Evolutionary conservation across 2,329 filamentous ascomycete species (phyloP).

Genomic region (Colletotrichum costaricense): DNA sequence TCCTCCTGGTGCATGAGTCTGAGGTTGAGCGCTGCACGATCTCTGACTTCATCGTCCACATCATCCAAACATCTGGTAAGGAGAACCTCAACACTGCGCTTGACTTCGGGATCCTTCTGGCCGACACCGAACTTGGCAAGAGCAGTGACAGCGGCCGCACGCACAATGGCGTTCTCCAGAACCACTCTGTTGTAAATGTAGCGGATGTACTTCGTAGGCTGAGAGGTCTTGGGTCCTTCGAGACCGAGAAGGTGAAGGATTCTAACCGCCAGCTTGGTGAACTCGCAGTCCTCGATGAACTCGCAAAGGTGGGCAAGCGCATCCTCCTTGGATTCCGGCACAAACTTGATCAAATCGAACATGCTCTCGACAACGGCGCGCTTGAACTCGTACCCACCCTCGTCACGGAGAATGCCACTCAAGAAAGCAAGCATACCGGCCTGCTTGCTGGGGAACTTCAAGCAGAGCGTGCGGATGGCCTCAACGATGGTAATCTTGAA

Average conservation of each 20-base stretch:
- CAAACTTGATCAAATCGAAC: constrained; percentile 99
- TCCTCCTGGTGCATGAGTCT: constrained; percentile 93
- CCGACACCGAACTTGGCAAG: constrained; percentile 97
- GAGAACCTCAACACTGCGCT: constrained; percentile 92
- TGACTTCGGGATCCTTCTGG: constrained; percentile 96
- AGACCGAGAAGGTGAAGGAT: constrained; percentile 94
- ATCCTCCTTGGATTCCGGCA: constrained; percentile 84
- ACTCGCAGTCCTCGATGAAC: constrained; percentile 99
- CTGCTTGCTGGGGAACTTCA: constrained; percentile 99
- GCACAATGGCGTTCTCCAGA: constrained; percentile 94
- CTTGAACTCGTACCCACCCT: constrained; percentile 99
- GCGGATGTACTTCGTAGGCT: constrained; percentile 98
- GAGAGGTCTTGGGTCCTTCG: constrained; percentile 93
- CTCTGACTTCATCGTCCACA: constrained; percentile 96
- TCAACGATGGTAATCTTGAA: constrained; percentile 99
- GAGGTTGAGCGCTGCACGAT: constrained; percentile 92
- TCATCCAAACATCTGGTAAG: constrained; percentile 95
- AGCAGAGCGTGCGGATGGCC: constrained; percentile 92
- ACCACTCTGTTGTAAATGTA: constrained; percentile 99
- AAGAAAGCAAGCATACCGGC: constrained; percentile 98
- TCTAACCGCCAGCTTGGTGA: constrained; percentile 95
- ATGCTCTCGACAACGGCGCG: constrained; percentile 97
- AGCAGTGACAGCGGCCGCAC: constrained; percentile 94
- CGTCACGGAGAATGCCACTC: constrained; percentile 94
- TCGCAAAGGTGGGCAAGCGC: constrained; percentile 96